Conservation (phyloP, 1,139 yeast genomes). For the Citeromyces hawaiiensis region DNA sequence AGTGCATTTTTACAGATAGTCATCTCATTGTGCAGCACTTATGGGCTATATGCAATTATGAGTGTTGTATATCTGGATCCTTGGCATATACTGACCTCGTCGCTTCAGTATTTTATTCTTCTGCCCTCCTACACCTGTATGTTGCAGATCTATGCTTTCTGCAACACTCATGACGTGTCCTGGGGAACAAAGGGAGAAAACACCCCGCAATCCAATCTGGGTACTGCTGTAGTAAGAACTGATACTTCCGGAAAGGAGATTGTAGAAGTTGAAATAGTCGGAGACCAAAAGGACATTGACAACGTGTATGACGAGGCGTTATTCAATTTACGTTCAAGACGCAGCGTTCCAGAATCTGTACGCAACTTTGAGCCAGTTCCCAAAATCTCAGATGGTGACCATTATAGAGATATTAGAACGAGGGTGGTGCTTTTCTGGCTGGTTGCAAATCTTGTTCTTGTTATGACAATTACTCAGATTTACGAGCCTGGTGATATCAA, state of each 20-base stretch:
- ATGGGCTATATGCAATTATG: constrained; percentile 73
- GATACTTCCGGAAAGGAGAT: constrained; percentile 45
- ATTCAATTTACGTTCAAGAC: constrained; percentile 56
- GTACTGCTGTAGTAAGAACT: constrained; percentile 52
- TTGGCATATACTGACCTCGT: constrained; percentile 84
- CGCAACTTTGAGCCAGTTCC: constrained; percentile 5
- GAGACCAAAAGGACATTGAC: constrained; percentile 84
- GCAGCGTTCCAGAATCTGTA: constrained; percentile 1
- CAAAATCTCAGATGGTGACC: constrained; percentile 59
- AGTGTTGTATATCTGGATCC: constrained; percentile 81
- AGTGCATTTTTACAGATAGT: constrained; percentile 57
- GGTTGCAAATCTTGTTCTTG: constrained; percentile 62
- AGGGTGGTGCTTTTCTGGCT: constrained; percentile 91
- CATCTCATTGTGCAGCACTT: constrained; percentile 75
- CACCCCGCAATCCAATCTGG: constrained; percentile 43
- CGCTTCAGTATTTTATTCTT: constrained; percentile 73
- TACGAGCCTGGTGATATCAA: constrained; percentile 51
- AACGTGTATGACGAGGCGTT: constrained; percentile 72
- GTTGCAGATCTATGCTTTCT: constrained; percentile 83
- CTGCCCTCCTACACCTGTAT: constrained; percentile 90
- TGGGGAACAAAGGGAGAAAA: constrained; percentile 98
- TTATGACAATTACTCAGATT: constrained; percentile 79
- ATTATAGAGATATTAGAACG: constrained; percentile 88
- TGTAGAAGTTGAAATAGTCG: constrained; percentile 80
- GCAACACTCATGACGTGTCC: constrained; percentile 91